Conservation (phyloP, 345 rosid genomes). For the Trapa bicornis region DNA sequence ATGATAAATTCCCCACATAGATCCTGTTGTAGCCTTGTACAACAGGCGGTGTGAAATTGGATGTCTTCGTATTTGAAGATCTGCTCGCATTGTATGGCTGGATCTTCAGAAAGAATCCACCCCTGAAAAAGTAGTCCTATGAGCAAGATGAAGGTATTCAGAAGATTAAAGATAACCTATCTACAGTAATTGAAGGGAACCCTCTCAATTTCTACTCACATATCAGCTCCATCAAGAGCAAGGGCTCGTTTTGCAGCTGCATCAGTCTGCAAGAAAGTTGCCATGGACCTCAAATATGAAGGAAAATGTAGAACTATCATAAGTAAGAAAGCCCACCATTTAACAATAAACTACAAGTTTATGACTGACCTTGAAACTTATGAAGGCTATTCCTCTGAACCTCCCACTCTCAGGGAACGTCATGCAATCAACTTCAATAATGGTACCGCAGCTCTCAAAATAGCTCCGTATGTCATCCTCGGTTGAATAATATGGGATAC, state of each 20-base stretch:
- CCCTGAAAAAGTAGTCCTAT: constrained; percentile 39
- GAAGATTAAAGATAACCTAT: neutral
- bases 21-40: constrained; percentile 79
- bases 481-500: constrained; percentile 71
- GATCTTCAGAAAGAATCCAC: constrained; percentile 69
- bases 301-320: neutral
- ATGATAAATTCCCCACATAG: constrained; percentile 73
- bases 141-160: constrained; percentile 2
- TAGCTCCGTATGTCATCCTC: constrained; percentile 79
- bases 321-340: neutral
- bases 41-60: constrained; percentile 50
- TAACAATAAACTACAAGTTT: too few species aligned
- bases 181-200: constrained; percentile 1
- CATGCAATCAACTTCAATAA: constrained; percentile 69
- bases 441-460: constrained; percentile 75
- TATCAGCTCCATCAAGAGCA: constrained; percentile 70
- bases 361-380: constrained; percentile 52
- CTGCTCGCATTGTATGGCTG: constrained; percentile 44
- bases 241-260: constrained; percentile 70
- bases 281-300: neutral
- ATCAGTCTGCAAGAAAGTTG: constrained; percentile 37
- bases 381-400: constrained; percentile 80
- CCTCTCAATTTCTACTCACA: constrained; percentile 30
- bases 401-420: constrained; percentile 75
- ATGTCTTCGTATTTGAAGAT: constrained; percentile 7